Percentiles rank a stretch among this genome's conserved stretches.
Conservation (phyloP, 2,329 filamentous ascomycete species). For the Talaromyces islandicus region DNA sequence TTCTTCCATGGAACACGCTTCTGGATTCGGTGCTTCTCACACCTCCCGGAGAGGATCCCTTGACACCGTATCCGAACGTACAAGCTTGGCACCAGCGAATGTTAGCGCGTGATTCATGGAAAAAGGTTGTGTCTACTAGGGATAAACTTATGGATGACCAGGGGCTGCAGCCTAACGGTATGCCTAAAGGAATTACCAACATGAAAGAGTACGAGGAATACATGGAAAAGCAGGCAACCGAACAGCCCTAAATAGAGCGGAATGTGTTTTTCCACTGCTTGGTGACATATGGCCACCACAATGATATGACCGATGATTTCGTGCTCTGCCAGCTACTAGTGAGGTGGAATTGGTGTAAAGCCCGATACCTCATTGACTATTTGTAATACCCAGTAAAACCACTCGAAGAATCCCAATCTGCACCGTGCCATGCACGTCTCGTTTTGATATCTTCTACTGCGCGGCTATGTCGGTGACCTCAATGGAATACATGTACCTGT, state of each 20-base stretch:
- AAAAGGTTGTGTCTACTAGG: conserved; percentile 25
- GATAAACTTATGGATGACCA: conserved; percentile 32
- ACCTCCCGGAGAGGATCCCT: not conserved
- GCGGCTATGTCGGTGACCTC: too few species aligned
- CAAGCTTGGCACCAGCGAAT: conserved; percentile 34
- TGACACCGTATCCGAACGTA: conserved; percentile 13
- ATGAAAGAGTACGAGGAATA: not conserved
- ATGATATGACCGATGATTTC: too few species aligned
- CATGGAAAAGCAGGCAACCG: not conserved
- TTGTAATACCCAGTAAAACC: too few species aligned
- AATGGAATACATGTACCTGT: too few species aligned
- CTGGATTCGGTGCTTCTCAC: not conserved
- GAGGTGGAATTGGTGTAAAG: too few species aligned
- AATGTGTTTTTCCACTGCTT: too few species aligned
- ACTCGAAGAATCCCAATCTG: too few species aligned
- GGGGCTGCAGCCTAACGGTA: conserved; percentile 29
- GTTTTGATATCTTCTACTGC: too few species aligned
- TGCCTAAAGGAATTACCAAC: conserved; percentile 27
- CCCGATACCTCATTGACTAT: too few species aligned
- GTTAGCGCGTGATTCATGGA: conserved; percentile 27
- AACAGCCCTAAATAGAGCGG: not conserved
- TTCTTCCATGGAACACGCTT: conserved; percentile 1
- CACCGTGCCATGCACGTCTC: too few species aligned
- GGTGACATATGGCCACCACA: too few species aligned
- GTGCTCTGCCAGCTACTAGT: too few species aligned